Conservation (phyloP, 768 basidiomycete genomes). For the Psilocybe cyanescens region DNA sequence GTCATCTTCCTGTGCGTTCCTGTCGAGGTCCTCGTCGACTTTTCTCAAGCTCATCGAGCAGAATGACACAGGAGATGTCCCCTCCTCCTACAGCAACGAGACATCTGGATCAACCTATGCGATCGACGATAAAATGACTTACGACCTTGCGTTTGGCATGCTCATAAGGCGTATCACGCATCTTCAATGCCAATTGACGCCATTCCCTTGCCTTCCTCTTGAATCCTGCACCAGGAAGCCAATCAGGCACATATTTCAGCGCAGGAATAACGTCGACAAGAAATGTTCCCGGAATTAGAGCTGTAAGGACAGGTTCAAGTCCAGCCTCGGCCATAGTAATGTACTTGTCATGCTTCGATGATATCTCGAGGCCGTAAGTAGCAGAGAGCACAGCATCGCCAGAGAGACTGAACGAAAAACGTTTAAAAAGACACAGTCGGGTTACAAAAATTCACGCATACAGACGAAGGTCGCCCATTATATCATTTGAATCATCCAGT, state of each 20-base stretch:
- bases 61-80: constrained; percentile 18
- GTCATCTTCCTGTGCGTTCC: constrained; percentile 20
- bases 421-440: not conserved
- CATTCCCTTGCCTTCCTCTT: constrained; percentile 43
- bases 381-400: constrained; percentile 40
- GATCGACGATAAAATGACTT: constrained; percentile 2
- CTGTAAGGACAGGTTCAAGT: constrained; percentile 31
- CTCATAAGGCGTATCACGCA: constrained; percentile 39
- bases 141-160: constrained; percentile 36
- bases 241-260: constrained; percentile 32
- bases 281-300: constrained; percentile 35
- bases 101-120: not conserved
- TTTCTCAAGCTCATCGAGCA: constrained; percentile 16
- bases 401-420: constrained; percentile 27
- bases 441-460: constrained; percentile 13
- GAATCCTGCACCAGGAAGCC: constrained; percentile 38
- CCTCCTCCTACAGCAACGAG: constrained; percentile 15
- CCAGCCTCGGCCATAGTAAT: constrained; percentile 43
- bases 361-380: constrained; percentile 49
- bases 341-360: constrained; percentile 43
- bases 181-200: constrained; percentile 30
- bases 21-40: constrained; percentile 12
- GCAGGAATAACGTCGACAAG: constrained; percentile 33
- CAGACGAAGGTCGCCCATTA: constrained; percentile 39
- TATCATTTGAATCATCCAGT: constrained; percentile 32